Evolutionary conservation across 1,284 basidiomycete species (phyloP), one percentile per base, ranked within the genome.

Genomic region (Apiotrichum brassicae): DNA sequence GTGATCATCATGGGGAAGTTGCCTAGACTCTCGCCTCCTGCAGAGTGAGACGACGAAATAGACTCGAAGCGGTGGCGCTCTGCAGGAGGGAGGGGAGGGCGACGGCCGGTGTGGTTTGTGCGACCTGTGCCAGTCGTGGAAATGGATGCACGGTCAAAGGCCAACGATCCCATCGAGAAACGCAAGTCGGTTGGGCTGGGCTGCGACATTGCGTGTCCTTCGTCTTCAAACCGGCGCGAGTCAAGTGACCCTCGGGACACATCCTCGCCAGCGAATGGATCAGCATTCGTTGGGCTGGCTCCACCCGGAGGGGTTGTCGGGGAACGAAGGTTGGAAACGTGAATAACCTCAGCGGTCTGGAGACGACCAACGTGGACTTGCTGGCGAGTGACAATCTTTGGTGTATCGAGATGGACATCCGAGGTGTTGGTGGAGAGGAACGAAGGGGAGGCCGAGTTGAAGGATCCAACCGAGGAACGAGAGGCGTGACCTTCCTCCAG

Each of bases 121-220:
- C n/a, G n/a, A n/a, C n/a, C n/a, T n/a, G 70, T 71, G 3, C 67
- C 70, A 48, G 63, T 63, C 1, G 69, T 68, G 11, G 61, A 64
- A 2, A 66, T 50, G 28, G 61, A 63, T 34, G 62, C 58, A 13
- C 65, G 48, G 51, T 58, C 58, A 28, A 65, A 65, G 12, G 66
- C 71, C 36, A 73, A 39, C 25, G 62, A 66, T 3, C 70, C 70
- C 68, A 73, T 71, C 1, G 72, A 73, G 63, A 73, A 73, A 12
- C 72, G 57, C 24, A 73, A 55, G 49, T 73, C 72, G 18, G 54
- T 52, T 9, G 49, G 54, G 44, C 51, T 45, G 14, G 58, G 61
- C 41, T 56, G 51, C 6, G 51, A 38, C 1, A 48, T 23, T n/a
- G 46, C 63, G 35, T 54, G 54, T 9, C 51, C 55, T 20, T 58